Conservation (phyloP, 2,329 filamentous ascomycete genomes). For the Clarireedia homoeocarpa region DNA sequence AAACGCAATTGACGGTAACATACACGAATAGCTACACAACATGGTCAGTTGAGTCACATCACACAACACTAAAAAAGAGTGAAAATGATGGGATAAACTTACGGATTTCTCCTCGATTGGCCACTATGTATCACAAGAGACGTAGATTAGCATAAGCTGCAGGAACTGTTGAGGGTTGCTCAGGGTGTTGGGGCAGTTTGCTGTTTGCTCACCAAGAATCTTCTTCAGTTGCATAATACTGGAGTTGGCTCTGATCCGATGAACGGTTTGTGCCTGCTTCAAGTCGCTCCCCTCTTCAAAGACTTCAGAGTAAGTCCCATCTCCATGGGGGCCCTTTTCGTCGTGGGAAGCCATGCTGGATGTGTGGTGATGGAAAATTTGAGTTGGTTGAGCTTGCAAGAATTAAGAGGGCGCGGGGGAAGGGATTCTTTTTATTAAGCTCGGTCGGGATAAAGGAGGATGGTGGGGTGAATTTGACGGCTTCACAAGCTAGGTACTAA, state of each 20-base stretch:
- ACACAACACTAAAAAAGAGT: constrained; percentile 17
- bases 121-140: constrained; percentile 49
- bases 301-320: constrained; percentile 46
- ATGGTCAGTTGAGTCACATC: constrained; percentile 24
- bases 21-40: constrained; percentile 43
- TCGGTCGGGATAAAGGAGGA: neutral
- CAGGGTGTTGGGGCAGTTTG: neutral
- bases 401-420: neutral
- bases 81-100: constrained; percentile 35
- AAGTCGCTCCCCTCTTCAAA: constrained; percentile 60
- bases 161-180: constrained; percentile 16
- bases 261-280: constrained; percentile 65
- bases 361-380: neutral
- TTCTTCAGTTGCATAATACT: constrained; percentile 99
- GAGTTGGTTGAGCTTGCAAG: constrained; percentile 1
- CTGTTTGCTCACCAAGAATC: constrained; percentile 61
- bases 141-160: constrained; percentile 14
- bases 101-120: constrained; percentile 98
- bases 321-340: constrained; percentile 24
- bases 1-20: constrained; percentile 21
- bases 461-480: neutral
- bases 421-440: neutral
- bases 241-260: constrained; percentile 94
- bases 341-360: constrained; percentile 25
- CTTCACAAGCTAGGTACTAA: neutral